These are phyloP conservation scores for Alternaria dauci DNA, from an alignment of 2,329 filamentous ascomycete species.

Conservation along the genomic window DNA sequence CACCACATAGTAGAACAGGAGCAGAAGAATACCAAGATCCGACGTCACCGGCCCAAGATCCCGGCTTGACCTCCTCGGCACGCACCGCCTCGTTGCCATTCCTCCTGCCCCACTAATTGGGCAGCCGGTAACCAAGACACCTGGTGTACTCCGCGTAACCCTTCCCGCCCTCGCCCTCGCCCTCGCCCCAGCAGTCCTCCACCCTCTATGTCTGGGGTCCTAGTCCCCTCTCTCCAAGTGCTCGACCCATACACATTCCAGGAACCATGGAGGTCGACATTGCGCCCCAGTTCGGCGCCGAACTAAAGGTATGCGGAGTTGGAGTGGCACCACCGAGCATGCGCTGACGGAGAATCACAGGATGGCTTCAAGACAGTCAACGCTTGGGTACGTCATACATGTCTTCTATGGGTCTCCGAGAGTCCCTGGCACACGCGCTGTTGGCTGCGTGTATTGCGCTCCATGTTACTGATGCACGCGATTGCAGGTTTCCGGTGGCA, in stretches of 20 bases:
- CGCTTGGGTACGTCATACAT: slow-evolving; percentile 70
- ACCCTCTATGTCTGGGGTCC: slow-evolving; percentile 38
- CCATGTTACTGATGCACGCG: slow-evolving; percentile 33
- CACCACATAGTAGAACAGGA: neutral
- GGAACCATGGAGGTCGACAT: slow-evolving; percentile 79
- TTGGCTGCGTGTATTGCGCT: slow-evolving; percentile 10
- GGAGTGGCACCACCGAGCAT: slow-evolving; percentile 25
- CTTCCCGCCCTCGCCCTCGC: slow-evolving; percentile 23
- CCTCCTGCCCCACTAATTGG: slow-evolving; percentile 42
- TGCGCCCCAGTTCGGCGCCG: slow-evolving; percentile 86
- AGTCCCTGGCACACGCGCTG: slow-evolving; percentile 15
- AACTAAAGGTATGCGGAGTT: slow-evolving; percentile 77
- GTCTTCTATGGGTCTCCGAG: neutral
- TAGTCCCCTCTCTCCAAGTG: slow-evolving; percentile 29
- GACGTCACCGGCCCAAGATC: slow-evolving; percentile 27
- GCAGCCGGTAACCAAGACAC: slow-evolving; percentile 25
- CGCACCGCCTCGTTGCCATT: slow-evolving; percentile 36
- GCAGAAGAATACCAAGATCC: neutral
- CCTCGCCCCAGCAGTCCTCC: slow-evolving; percentile 23
- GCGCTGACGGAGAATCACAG: slow-evolving; percentile 58
- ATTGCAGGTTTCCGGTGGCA: slow-evolving; percentile 76
- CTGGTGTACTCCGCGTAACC: slow-evolving; percentile 33
- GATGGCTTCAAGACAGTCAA: slow-evolving; percentile 97
- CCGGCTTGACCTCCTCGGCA: slow-evolving; percentile 35
- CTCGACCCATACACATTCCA: slow-evolving; percentile 21